Percentiles rank a stretch among this genome's conserved stretches.
These are phyloP conservation scores for Vigna hirtella DNA, from an alignment of 306 rosid species.

Conservation along the genomic window DNA sequence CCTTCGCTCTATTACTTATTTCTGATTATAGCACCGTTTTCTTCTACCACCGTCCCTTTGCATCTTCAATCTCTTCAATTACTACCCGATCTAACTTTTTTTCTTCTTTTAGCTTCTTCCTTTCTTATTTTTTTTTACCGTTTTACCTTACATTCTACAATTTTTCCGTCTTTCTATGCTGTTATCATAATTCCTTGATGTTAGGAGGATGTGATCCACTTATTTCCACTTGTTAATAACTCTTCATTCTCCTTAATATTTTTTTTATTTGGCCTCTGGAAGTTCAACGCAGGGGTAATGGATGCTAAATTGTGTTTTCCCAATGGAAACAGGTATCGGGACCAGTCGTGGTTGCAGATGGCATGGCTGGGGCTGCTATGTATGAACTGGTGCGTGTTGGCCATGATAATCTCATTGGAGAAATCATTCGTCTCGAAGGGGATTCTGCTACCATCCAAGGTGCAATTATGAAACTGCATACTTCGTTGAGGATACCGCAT, in stretches of 20 bases:
- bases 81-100: slow-evolving; percentile 32
- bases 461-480: slow-evolving; percentile 31
- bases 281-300: neutral
- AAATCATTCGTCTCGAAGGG: slow-evolving; percentile 96
- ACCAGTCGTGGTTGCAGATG: slow-evolving; percentile 97
- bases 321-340: slow-evolving; percentile 82
- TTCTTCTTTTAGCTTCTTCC: neutral
- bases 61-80: slow-evolving; percentile 5
- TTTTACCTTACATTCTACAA: neutral
- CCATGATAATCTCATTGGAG: slow-evolving; percentile 90
- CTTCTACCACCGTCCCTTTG: neutral
- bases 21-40: neutral
- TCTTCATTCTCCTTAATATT: neutral
- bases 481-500: neutral
- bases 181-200: slow-evolving; percentile 1
- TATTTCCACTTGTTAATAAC: neutral
- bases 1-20: neutral
- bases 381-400: slow-evolving; percentile 98
- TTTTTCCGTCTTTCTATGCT: neutral
- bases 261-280: neutral
- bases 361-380: slow-evolving; percentile 99
- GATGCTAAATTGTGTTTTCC: slow-evolving; percentile 21
- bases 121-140: neutral
- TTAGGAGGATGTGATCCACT: slow-evolving; percentile 4
- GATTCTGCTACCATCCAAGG: slow-evolving; percentile 99